phyloP scores from a whole-genome alignment of 345 rosid species.

The Microcos paniculata region DNA sequence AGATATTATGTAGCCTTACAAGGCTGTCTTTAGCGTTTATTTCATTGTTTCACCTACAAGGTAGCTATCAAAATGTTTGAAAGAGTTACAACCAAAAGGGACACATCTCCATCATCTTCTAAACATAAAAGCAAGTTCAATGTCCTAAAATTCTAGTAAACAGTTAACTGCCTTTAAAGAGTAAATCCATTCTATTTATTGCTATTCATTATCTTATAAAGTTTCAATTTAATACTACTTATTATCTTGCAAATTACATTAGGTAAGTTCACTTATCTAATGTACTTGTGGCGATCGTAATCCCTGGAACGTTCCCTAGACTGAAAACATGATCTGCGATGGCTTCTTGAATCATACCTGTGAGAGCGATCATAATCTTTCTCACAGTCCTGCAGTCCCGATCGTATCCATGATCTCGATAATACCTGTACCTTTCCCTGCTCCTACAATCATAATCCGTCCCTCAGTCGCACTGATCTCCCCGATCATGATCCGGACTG shows the following conservation, averaged over 20 bases:
- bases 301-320: slow-evolving; percentile 79
- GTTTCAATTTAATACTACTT: neutral
- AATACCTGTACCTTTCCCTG: no score
- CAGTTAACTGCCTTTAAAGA: neutral
- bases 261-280: neutral
- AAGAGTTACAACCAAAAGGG: neutral
- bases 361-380: slow-evolving; percentile 67
- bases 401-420: slow-evolving; percentile 64
- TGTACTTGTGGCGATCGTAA: slow-evolving; percentile 85
- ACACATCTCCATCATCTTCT: neutral
- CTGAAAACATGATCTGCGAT: slow-evolving; percentile 76
- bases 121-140: neutral
- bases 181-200: neutral
- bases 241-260: neutral
- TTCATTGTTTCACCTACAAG: neutral
- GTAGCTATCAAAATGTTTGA: neutral
- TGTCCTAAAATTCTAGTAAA: neutral
- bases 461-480: slow-evolving; percentile 68
- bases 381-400: slow-evolving; percentile 68
- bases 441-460: slow-evolving; percentile 87
- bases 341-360: slow-evolving; percentile 75
- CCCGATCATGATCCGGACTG: slow-evolving; percentile 62
- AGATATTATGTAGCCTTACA: neutral
- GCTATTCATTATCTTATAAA: neutral
- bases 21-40: neutral